Percentiles rank a stretch among this genome's conserved stretches.
phyloP scores from a whole-genome alignment of 257 asterid species.

The Galeopsis tetrahit region DNA sequence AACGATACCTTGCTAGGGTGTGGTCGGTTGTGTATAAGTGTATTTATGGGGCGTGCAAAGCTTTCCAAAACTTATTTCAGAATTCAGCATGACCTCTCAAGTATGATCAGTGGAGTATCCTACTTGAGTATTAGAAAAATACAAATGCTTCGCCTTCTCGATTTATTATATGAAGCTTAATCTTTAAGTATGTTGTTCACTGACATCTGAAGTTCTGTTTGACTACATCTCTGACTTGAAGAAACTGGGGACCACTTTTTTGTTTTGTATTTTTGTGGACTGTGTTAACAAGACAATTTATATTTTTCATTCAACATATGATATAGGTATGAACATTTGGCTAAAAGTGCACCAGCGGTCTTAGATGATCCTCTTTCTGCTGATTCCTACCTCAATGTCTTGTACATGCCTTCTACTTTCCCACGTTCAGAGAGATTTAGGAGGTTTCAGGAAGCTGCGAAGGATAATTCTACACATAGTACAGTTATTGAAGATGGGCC shows the following conservation, averaged over 20 bases:
- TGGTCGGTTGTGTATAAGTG: not conserved
- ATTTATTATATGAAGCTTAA: constrained; percentile 25
- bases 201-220: constrained; percentile 23
- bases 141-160: constrained; percentile 15
- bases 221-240: constrained; percentile 11
- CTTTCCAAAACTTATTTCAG: not conserved
- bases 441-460: constrained; percentile 63
- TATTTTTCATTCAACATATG: constrained; percentile 37
- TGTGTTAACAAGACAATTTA: constrained; percentile 24
- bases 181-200: constrained; percentile 8
- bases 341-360: constrained; percentile 94
- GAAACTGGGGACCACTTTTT: not conserved
- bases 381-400: constrained; percentile 92
- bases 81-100: constrained; percentile 12
- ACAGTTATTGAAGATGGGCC: constrained; percentile 73
- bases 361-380: constrained; percentile 98
- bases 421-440: constrained; percentile 97
- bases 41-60: constrained; percentile 25
- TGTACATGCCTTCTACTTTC: constrained; percentile 94
- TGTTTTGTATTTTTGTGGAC: constrained; percentile 4
- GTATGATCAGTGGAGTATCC: constrained; percentile 1
- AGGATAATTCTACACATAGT: constrained; percentile 51
- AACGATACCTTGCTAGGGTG: constrained; percentile 6
- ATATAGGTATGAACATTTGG: constrained; percentile 92
- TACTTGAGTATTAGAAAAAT: constrained; percentile 24